Base-by-base conservation (phyloP, 805 yeast species). In the Zygoascus ofunaensis region DNA sequence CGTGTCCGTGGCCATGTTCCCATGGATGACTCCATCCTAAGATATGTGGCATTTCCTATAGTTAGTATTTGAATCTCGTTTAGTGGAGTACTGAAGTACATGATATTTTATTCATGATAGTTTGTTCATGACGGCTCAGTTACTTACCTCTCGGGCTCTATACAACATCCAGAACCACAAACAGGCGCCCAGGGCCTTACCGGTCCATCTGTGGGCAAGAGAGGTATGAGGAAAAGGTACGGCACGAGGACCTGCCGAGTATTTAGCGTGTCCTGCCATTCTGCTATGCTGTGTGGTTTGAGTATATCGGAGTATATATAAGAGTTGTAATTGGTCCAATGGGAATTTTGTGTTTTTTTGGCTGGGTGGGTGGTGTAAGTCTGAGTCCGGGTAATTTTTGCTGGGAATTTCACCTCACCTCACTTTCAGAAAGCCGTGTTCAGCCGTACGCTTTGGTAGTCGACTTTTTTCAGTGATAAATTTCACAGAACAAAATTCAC, bases 141-240 rank as follows among this genome's bases (percentile, higher is more conserved):
- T 30, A 51, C 60, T 43, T 37, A 56, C 90, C 60, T 82, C 79
- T 65, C 81, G 79, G 37, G 83, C 71, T 62, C 95, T 73, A 72
- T 82, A 85, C 58, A 86, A 72, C 50, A 86, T 74, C 84, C 90
- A 86, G 65, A 84, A 86, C 84, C 92, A 83, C 85, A 83, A 80
- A 43, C 87, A 73, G 34, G 90, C 94, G 8, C 95, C 95, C 36
- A 86, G 71, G 18, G 72, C 61, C 55, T 81, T 80, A 38, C 85
- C 74, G 18, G 80, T 72, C 63, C 77, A 69, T 46, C 74, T 71
- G 56, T 80, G 73, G 35, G 73, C 64, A 2, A 74, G 66, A 34
- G 78, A 76, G 17, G 77, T 78, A 54, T 81, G 80, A 26, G 92
- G 90, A 48, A 71, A 70, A 37, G 82, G 77, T 30, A 77, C 73